Evolutionary conservation across 345 rosid genomes (phyloP), one percentile per base, ranked within the genome.

Genomic region (Passiflora organensis): DNA sequence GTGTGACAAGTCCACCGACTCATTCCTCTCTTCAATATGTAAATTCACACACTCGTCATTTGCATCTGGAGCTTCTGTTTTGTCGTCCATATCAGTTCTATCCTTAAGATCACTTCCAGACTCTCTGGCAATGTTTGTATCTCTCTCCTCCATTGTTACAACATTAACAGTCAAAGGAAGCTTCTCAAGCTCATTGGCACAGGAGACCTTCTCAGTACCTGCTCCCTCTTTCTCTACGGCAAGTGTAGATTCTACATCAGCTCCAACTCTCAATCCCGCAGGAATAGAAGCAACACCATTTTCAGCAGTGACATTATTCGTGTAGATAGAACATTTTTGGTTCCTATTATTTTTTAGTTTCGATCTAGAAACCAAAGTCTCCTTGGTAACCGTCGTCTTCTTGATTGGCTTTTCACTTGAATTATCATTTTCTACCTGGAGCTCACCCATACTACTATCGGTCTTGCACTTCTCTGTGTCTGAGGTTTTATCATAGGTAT

Each of bases 241-340:
- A 8, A 28, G 62, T 59, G 60, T 42, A 48, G 56, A 42, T 68
- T 56, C 45, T 50, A 25, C 65, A 60, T 32, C 0, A 32, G 22
- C 36, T 38, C 53, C 70, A 19, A 23, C 75, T 51, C 67, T 53
- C 65, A 39, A 62, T 32, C 43, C 8, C 3, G 34, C 8, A 8
- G 8, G 62, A 59, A 60, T 39, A 49, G 58, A 41, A 68, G 58
- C 56, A 48, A 55, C 46, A 56, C 76, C 69, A 19, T 64, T 68
- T 44, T 67, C 56, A 23, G 65, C 58, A 55, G 70, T 56, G 71
- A 59, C 21, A 55, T 73, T 73, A 8, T 70, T 81, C 14, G 64
- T 60, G 82, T 62, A 82, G 57, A 86, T 72, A 17, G 93, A 75
- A 51, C 91, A 81, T 73, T 83, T 87, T 59, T 56, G 58, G 56